Percentiles rank a stretch among this genome's conserved stretches.
Evolutionary conservation across 192 early-diverging fungal genomes (phyloP).

Genomic region (Backusella liffmaniae): DNA sequence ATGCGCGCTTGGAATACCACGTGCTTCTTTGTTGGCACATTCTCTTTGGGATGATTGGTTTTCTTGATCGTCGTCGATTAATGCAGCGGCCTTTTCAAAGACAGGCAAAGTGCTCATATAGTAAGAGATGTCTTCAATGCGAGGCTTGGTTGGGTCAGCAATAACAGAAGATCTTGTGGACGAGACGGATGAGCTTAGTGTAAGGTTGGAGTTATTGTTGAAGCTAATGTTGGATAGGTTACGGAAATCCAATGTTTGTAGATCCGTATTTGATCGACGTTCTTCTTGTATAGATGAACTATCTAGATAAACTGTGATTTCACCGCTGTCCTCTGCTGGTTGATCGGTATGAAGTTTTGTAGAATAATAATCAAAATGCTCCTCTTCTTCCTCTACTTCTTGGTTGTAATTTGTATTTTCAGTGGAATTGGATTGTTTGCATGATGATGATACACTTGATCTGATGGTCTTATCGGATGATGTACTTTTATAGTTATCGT

Average conservation of each 20-base stretch:
- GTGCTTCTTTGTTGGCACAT: not conserved
- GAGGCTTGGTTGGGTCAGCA: not conserved
- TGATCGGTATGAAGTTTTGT: not conserved
- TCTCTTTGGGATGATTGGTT: not conserved
- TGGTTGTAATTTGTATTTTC: not conserved
- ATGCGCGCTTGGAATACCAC: constrained; percentile 7
- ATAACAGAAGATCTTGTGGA: not conserved
- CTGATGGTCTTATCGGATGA: not conserved
- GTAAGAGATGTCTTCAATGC: constrained; percentile 7
- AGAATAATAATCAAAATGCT: constrained; percentile 9
- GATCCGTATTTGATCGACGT: not conserved
- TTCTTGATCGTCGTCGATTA: not conserved
- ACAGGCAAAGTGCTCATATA: not conserved
- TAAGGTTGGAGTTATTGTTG: not conserved
- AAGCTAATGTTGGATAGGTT: not conserved
- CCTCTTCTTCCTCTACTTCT: not conserved
- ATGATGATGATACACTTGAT: constrained; percentile 7
- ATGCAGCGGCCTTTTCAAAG: not conserved
- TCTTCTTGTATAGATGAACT: not conserved
- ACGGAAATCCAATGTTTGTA: not conserved
- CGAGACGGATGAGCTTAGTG: not conserved
- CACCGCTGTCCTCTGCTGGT: not conserved
- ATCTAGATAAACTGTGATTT: constrained; percentile 3
- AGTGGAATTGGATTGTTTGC: not conserved
- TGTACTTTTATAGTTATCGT: not conserved